Base-by-base conservation (phyloP, 202 grass and related monocot species). In the Elaeis oleifera region DNA sequence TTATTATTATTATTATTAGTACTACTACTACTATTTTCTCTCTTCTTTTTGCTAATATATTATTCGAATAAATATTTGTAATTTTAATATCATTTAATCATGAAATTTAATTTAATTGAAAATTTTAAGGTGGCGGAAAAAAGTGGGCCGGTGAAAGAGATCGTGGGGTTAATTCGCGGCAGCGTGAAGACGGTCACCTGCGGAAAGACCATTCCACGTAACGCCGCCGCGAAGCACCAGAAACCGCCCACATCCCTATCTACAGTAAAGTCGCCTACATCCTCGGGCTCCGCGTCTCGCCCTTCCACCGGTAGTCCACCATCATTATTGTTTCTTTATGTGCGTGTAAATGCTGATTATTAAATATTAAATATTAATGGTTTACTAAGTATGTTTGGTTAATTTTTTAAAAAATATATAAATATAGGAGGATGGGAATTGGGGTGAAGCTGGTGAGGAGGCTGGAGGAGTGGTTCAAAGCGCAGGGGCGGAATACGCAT, bases 251-350 rank as follows among this genome's bases (percentile, higher is more conserved):
- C 1, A 21, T 51, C 24, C 70, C 82, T 52, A 79, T 80, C 32
- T 79, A 56, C 76, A 50, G 82, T 53, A 92, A 86, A 61, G 88
- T 89, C 56, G 94, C 82, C 18, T 99, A 92, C 68, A 61, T 92
- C 53, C 85, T 99, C 57, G 94, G 94, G 78, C 88, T 99, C 69
- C 85, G 94, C 60, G 94, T 99, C 69, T 86, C 88, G 20, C 94
- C 84, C 49, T 22, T 39, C 6, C 74, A 86, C 61, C 77, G 94
- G 94, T 99, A 86, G 9, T 74, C 23, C 32, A 26, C 18, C 7
- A 0, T 68, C 21, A 22, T 57, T 18, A 13, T 31, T 31, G 5
- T 31, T 6, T 6, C 28, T 31, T 1, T 31, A 31, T 31, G 28
- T 6, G 28, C 28, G 28, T 6, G 28, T 16, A 20, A 50, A 65